These are phyloP conservation scores for Calcarisporium arbuscula DNA, from an alignment of 2,329 filamentous ascomycete species.

Conservation along the genomic window DNA sequence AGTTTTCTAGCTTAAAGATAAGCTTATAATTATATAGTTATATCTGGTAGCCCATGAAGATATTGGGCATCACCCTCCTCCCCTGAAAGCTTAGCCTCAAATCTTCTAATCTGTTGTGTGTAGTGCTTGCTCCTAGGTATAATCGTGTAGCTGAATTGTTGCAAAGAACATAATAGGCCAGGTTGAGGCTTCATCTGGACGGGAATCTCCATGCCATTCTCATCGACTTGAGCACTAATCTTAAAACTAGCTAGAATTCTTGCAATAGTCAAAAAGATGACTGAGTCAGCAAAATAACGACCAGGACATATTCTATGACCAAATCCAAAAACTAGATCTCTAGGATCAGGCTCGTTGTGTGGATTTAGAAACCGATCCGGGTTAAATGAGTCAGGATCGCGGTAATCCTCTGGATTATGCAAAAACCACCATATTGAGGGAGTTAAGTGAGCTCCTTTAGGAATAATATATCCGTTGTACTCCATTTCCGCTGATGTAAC, in stretches of 20 bases:
- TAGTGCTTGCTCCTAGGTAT: constrained; percentile 12
- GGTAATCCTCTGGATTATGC: constrained; percentile 3
- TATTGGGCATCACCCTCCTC: constrained; percentile 17
- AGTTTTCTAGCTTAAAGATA: no score
- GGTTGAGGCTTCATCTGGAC: constrained; percentile 9
- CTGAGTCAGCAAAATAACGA: constrained; percentile 1
- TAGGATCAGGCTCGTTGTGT: constrained; percentile 8
- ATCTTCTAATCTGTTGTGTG: constrained; percentile 11
- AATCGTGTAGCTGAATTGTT: constrained; percentile 13
- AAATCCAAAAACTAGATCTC: constrained; percentile 1
- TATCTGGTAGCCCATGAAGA: no score
- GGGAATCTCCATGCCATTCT: constrained; percentile 11
- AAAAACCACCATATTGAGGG: constrained; percentile 3
- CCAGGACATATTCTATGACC: constrained; percentile 8
- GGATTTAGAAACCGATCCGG: constrained; percentile 7
- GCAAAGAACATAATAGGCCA: constrained; percentile 14
- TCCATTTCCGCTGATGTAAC: background rate
- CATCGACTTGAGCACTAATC: constrained; percentile 2
- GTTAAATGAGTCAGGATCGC: constrained; percentile 1
- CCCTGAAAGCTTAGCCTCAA: constrained; percentile 15
- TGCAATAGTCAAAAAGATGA: constrained; percentile 4
- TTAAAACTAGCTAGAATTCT: constrained; percentile 2
- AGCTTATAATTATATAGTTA: no score
- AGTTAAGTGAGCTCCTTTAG: constrained; percentile 2
- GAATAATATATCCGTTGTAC: constrained; percentile 3